Conservation (phyloP, 805 yeast genomes). For the Candida sithepensis region DNA sequence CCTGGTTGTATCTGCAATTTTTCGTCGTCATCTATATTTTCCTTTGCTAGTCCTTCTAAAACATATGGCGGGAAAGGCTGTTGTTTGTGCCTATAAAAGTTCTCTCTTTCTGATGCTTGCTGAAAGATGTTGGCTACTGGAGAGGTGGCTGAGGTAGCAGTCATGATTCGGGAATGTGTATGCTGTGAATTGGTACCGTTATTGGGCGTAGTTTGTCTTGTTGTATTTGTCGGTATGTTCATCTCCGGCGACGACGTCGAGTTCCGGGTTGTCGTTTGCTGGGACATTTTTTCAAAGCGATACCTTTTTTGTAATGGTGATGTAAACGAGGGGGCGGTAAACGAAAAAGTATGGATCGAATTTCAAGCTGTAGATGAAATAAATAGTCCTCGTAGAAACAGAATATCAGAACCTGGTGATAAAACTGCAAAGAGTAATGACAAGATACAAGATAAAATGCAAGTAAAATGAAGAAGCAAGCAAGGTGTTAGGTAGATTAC, state of each 20-base stretch:
- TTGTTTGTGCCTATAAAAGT: constrained; percentile 19
- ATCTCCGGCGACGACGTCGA: not conserved
- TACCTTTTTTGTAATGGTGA: not conserved
- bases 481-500: too few species aligned
- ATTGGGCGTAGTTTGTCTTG: not conserved
- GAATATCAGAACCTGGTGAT: too few species aligned
- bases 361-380: too few species aligned
- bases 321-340: not conserved
- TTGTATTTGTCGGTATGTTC: not conserved
- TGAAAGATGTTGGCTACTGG: constrained; percentile 12
- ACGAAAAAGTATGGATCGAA: too few species aligned
- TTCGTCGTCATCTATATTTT: not conserved
- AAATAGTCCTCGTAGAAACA: too few species aligned
- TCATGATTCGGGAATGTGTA: constrained; percentile 6
- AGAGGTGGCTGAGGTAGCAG: constrained; percentile 9
- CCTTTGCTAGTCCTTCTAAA: constrained; percentile 47
- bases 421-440: too few species aligned
- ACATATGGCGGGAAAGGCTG: constrained; percentile 62
- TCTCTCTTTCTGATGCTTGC: constrained; percentile 7
- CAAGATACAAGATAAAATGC: too few species aligned
- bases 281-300: not conserved
- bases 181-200: not conserved
- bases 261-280: not conserved
- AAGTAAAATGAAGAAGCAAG: too few species aligned
- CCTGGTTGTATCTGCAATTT: not conserved